Evolutionary conservation across 768 basidiomycete genomes (phyloP).

Genomic region (Phanerodontia chrysosporium): DNA sequence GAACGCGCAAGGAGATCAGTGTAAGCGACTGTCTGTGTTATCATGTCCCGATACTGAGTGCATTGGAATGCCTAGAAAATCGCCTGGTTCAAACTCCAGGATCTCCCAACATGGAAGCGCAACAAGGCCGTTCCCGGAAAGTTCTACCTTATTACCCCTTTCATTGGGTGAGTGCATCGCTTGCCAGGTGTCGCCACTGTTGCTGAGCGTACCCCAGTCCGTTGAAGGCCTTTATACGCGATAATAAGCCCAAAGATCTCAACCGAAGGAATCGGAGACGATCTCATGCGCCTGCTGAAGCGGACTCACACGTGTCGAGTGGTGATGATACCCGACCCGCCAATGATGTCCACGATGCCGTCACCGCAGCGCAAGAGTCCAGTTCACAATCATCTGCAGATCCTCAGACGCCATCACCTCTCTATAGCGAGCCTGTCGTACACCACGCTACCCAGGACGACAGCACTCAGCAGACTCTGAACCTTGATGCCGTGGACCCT

Average conservation of each 20-base stretch:
- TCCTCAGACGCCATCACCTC: conserved; percentile 62
- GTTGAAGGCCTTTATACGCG: conserved; percentile 65
- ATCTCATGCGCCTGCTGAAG: conserved; percentile 11
- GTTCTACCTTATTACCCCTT: conserved; percentile 94
- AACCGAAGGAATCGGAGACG: conserved; percentile 31
- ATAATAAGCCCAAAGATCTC: conserved; percentile 50
- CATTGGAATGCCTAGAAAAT: no score
- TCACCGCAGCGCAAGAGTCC: conserved; percentile 46
- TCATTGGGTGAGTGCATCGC: conserved; percentile 65
- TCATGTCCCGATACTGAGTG: no score
- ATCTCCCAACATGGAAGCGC: conserved; percentile 91
- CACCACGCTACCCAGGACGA: conserved; percentile 25
- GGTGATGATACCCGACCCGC: conserved; percentile 22
- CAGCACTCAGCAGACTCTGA: conserved; percentile 24
- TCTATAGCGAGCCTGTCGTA: conserved; percentile 40
- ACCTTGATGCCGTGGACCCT: conserved; percentile 48
- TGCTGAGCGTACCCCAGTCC: conserved; percentile 34
- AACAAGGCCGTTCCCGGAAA: conserved; percentile 66
- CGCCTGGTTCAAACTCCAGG: conserved; percentile 87
- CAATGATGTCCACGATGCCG: conserved; percentile 19
- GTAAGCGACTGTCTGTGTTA: no score
- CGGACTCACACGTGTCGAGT: conserved; percentile 22
- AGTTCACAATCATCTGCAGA: conserved; percentile 62
- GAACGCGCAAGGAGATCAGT: conserved; percentile 97
- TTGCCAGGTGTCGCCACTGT: neutral